phyloP scores from a whole-genome alignment of 2,329 filamentous ascomycete genomes.

The Clarireedia sp. region DNA sequence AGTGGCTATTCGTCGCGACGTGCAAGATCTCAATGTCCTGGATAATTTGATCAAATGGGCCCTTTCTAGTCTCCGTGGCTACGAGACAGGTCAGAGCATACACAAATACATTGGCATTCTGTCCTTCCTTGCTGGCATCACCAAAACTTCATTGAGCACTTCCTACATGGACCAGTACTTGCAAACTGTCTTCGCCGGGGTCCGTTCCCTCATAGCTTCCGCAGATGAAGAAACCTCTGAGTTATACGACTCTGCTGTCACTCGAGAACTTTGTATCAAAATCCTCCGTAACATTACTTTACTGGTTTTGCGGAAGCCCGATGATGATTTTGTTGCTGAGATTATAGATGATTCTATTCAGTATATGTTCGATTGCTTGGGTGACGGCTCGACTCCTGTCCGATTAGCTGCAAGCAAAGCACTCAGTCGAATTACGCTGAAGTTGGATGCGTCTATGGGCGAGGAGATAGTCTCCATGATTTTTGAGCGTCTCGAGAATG shows the following conservation, averaged over 20 bases:
- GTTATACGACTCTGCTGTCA: slow-evolving; percentile 66
- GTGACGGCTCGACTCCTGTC: slow-evolving; percentile 86
- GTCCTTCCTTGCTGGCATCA: slow-evolving; percentile 69
- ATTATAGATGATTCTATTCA: slow-evolving; percentile 76
- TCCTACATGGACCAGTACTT: slow-evolving; percentile 66
- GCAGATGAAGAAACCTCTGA: slow-evolving; percentile 41
- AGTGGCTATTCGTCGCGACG: slow-evolving; percentile 75
- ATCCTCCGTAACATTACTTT: slow-evolving; percentile 68
- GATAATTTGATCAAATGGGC: slow-evolving; percentile 64
- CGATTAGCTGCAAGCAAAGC: slow-evolving; percentile 87
- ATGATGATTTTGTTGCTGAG: slow-evolving; percentile 29
- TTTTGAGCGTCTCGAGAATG: slow-evolving; percentile 55
- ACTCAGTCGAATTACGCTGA: slow-evolving; percentile 76
- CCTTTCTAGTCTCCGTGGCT: slow-evolving; percentile 46
- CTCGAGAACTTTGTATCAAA: slow-evolving; percentile 77
- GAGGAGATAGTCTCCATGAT: slow-evolving; percentile 82
- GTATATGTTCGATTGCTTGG: slow-evolving; percentile 67
- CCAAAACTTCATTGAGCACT: slow-evolving; percentile 61
- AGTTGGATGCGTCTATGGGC: slow-evolving; percentile 72
- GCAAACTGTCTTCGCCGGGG: slow-evolving; percentile 54
- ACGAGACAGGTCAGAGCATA: slow-evolving; percentile 37
- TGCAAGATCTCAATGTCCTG: slow-evolving; percentile 70
- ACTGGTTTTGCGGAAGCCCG: slow-evolving; percentile 36
- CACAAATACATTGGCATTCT: slow-evolving; percentile 75
- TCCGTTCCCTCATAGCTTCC: slow-evolving; percentile 49